A percentile compares a stretch with the other conserved stretches of the same genome.
These are phyloP conservation scores for Debaryomyces tyrocola DNA, from an alignment of 805 yeast genomes.

Conservation along the genomic window DNA sequence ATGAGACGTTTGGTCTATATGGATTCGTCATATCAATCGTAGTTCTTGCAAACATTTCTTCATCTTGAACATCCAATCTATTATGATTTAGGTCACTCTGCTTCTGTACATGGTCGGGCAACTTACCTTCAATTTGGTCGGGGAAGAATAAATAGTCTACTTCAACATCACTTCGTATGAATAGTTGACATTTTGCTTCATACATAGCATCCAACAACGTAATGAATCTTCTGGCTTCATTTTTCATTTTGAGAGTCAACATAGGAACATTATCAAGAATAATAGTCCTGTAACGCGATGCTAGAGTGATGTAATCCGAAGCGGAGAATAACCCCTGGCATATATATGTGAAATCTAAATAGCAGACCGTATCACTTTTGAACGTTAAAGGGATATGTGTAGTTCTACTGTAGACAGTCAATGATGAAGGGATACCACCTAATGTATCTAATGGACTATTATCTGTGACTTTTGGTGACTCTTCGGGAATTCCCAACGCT, in stretches of 20 bases:
- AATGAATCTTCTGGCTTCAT: slow-evolving; percentile 69
- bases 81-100: slow-evolving; percentile 25
- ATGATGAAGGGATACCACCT: slow-evolving; percentile 20
- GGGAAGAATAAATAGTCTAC: slow-evolving; percentile 66
- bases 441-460: slow-evolving; percentile 9
- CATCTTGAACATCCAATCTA: slow-evolving; percentile 53
- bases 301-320: slow-evolving; percentile 68
- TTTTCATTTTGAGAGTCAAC: slow-evolving; percentile 54
- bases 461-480: slow-evolving; percentile 2
- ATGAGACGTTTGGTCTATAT: slow-evolving; percentile 66
- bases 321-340: slow-evolving; percentile 61
- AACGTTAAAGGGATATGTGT: slow-evolving; percentile 47
- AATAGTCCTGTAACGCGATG: slow-evolving; percentile 57
- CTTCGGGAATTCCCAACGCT: slow-evolving; percentile 14
- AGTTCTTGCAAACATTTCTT: slow-evolving; percentile 69
- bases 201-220: slow-evolving; percentile 68
- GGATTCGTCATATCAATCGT: slow-evolving; percentile 60
- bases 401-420: slow-evolving; percentile 58
- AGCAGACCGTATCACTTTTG: slow-evolving; percentile 38
- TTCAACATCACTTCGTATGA: slow-evolving; percentile 48
- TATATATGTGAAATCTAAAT: slow-evolving; percentile 51
- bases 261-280: slow-evolving; percentile 63
- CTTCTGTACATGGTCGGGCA: slow-evolving; percentile 10
- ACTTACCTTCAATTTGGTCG: slow-evolving; percentile 25
- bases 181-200: slow-evolving; percentile 64